Evolutionary conservation across 106 monocot species (phyloP).

Genomic region (Dioscorea zingiberensis): DNA sequence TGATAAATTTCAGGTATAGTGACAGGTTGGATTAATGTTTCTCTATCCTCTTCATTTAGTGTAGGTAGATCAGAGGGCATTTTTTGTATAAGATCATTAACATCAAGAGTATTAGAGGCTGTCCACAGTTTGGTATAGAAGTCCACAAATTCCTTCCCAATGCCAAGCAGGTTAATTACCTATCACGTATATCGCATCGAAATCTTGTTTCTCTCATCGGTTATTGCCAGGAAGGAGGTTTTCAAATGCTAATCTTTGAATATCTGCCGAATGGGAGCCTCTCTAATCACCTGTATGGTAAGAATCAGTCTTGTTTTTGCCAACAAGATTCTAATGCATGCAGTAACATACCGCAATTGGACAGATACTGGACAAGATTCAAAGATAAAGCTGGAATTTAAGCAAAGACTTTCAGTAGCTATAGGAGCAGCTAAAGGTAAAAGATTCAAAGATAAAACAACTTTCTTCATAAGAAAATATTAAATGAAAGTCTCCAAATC

Average conservation of each 20-base stretch:
- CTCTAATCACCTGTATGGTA: slow-evolving; percentile 64
- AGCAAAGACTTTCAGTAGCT: slow-evolving; percentile 67
- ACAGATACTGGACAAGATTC: slow-evolving; percentile 29
- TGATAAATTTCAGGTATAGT: too few species aligned
- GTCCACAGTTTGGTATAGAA: too few species aligned
- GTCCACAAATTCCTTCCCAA: too few species aligned
- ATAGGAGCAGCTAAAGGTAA: slow-evolving; percentile 77
- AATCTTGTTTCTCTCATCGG: slow-evolving; percentile 72
- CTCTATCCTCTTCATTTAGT: too few species aligned
- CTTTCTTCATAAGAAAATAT: neutral
- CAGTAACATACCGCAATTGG: neutral
- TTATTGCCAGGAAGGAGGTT: slow-evolving; percentile 64
- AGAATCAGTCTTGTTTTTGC: neutral
- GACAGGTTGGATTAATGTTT: too few species aligned
- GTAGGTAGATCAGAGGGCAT: too few species aligned
- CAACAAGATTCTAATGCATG: too few species aligned
- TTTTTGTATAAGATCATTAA: too few species aligned
- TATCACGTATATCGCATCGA: slow-evolving; percentile 52
- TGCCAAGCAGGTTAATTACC: slow-evolving; percentile 32
- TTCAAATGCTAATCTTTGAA: slow-evolving; percentile 64
- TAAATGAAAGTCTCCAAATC: too few species aligned
- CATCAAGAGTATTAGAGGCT: too few species aligned
- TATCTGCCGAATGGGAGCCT: slow-evolving; percentile 76
- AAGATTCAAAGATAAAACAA: neutral
- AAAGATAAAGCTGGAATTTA: slow-evolving; percentile 52